Base-by-base conservation (phyloP, 768 basidiomycete species). In the Sutorius australiensis region DNA sequence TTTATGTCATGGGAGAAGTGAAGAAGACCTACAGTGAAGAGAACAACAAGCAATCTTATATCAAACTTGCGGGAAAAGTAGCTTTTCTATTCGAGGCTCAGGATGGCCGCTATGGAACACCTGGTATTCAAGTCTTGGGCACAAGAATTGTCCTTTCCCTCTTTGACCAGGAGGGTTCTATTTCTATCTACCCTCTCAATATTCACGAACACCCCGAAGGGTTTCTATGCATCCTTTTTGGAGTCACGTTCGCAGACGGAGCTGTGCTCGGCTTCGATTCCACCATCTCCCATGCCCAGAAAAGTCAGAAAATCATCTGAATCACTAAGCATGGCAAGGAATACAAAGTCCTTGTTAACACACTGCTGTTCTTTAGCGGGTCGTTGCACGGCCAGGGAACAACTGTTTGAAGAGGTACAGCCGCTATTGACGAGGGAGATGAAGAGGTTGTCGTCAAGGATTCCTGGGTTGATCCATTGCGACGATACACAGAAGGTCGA, bases 91-190 rank as follows among this genome's bases (percentile, higher is more conserved):
- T 51, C 4, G 14, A 47, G n/a, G 50, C 41, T 5, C 53, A 58
- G 34, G 50, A 58, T 38, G 50, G 53, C 3, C 28, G 41, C 2
- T 36, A 36, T 9, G 39, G 28, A 8, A 17, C 31, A 0, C 58
- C 39, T 1, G n/a, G 51, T 1, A 39, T 53, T 9, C 44, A 11
- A 5, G 5, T 59, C 21, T 17, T 53, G 2, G 52, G 48, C 7
- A 7, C 24, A 0, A 0, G 31, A 0, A 45, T 59, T 24, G 19
- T 53, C 11, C 32, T 59, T 1, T 41, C 30, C 0, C n/a, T 57
- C 6, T 57, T 59, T 5, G 46, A 59, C 27, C 12, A 27, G 3
- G 52, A 9, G 48, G 3, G 55, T n/a, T n/a, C n/a, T n/a, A n/a
- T n/a, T n/a, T n/a, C n/a, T 31, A 31, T 9, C 30, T 9, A 31